Percentiles rank a stretch among this genome's conserved stretches.
Conservation (phyloP, 2,329 filamentous ascomycete genomes). For the Pezicula rhizophila region DNA sequence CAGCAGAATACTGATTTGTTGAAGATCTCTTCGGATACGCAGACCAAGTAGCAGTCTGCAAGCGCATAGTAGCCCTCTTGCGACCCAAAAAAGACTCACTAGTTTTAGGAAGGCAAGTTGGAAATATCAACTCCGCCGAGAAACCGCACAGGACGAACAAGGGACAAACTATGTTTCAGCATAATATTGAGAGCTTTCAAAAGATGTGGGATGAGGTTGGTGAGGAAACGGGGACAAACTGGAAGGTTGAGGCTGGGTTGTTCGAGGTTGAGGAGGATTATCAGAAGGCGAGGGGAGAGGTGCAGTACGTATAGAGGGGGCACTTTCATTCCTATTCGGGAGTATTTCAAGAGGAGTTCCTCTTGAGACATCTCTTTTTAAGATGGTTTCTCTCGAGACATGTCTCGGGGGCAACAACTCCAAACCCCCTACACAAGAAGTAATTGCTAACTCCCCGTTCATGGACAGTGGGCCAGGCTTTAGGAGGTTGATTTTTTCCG, state of each 20-base stretch:
- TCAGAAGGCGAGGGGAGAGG: neutral
- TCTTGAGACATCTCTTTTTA: too few species aligned
- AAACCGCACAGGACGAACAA: neutral
- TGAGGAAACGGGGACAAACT: neutral
- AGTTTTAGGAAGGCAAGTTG: constrained; percentile 34
- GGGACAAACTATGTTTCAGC: neutral
- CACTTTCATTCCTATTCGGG: too few species aligned
- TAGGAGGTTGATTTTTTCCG: neutral
- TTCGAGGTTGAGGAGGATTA: neutral
- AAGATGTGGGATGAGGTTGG: constrained; percentile 5
- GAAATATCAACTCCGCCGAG: constrained; percentile 3
- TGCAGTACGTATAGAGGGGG: neutral
- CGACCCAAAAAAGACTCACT: constrained; percentile 25
- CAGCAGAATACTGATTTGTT: too few species aligned
- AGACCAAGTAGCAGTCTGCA: constrained; percentile 29
- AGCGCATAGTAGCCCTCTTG: constrained; percentile 9
- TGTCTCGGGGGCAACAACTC: too few species aligned
- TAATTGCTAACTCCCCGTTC: too few species aligned
- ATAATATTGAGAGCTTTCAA: constrained; percentile 3
- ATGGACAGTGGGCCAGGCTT: constrained; percentile 30
- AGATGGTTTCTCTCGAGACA: too few species aligned
- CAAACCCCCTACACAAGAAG: too few species aligned
- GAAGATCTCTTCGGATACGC: constrained; percentile 34
- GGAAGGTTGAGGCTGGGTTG: neutral
- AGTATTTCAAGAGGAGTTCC: too few species aligned